Percentiles rank a stretch among this genome's conserved stretches.
phyloP scores from a whole-genome alignment of 352 stramenopile genomes.

The Plasmopara halstedii region DNA sequence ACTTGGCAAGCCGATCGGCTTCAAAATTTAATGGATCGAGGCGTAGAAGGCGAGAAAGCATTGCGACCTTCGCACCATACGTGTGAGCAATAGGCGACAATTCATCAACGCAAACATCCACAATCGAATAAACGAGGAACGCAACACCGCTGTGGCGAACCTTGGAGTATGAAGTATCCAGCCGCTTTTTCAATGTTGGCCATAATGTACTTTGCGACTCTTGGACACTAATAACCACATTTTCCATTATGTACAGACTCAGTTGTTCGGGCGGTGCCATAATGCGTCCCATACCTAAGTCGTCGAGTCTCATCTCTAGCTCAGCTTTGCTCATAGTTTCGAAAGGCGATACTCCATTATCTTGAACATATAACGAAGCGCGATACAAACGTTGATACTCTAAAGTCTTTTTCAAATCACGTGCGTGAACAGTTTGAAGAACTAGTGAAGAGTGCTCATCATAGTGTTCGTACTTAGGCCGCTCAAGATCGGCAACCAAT shows the following conservation, averaged over 20 bases:
- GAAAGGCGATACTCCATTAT: constrained; percentile 41
- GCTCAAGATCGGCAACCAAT: constrained; percentile 66
- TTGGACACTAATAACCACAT: constrained; percentile 72
- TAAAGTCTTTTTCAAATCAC: constrained; percentile 42
- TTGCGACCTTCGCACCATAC: constrained; percentile 61
- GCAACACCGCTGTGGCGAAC: constrained; percentile 63
- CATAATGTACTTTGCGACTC: constrained; percentile 43
- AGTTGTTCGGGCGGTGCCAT: constrained; percentile 75
- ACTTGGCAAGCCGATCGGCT: constrained; percentile 41
- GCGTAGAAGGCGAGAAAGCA: constrained; percentile 54
- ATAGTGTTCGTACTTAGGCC: constrained; percentile 83
- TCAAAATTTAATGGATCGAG: constrained; percentile 58
- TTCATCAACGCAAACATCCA: constrained; percentile 79
- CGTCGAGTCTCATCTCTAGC: constrained; percentile 44
- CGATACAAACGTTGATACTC: constrained; percentile 72
- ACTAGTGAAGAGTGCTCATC: constrained; percentile 78
- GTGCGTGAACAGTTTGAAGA: constrained; percentile 54
- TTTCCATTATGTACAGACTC: constrained; percentile 65
- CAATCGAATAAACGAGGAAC: constrained; percentile 73
- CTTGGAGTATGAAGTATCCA: constrained; percentile 78
- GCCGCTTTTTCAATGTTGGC: constrained; percentile 45
- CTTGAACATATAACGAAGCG: constrained; percentile 50
- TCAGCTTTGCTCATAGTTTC: constrained; percentile 62
- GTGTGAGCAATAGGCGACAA: constrained; percentile 69
- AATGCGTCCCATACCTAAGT: constrained; percentile 47